Evolutionary conservation across 345 rosid genomes (phyloP).

Genomic region (Eucalyptus cloeziana): DNA sequence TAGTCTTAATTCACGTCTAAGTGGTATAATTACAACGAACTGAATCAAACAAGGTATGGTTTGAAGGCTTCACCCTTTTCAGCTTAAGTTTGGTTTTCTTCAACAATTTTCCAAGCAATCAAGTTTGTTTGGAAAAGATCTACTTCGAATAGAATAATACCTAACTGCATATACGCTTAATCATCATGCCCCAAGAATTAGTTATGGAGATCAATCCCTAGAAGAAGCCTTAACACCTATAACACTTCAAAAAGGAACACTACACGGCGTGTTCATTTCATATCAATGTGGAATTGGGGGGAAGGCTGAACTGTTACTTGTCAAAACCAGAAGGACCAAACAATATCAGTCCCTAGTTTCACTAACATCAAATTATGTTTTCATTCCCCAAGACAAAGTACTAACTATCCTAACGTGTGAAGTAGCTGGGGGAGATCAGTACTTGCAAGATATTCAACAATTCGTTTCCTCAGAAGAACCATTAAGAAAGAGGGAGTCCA

Average conservation of each 20-base stretch:
- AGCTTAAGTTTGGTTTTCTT: not conserved
- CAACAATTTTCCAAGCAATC: not conserved
- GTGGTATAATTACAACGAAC: not conserved
- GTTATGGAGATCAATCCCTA: not conserved
- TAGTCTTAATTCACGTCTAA: not conserved
- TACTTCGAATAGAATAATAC: not conserved
- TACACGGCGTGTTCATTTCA: not conserved
- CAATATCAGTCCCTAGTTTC: not conserved
- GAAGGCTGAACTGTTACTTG: not conserved
- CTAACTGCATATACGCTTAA: not conserved
- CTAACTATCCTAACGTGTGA: not conserved
- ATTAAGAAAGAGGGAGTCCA: not conserved
- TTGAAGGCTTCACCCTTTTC: not conserved
- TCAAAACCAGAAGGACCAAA: not conserved
- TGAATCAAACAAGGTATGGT: not conserved
- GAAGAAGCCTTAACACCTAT: not conserved
- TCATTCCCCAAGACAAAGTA: not conserved
- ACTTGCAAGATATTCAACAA: not conserved
- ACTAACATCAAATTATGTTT: not conserved
- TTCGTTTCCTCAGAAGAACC: not conserved
- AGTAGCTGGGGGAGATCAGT: not conserved
- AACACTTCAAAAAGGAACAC: not conserved
- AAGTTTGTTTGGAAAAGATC: not conserved
- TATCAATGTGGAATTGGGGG: not conserved
- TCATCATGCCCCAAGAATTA: not conserved